Evolutionary conservation across 1,284 basidiomycete genomes (phyloP).

Genomic region (Afroboletus lepidellus): DNA sequence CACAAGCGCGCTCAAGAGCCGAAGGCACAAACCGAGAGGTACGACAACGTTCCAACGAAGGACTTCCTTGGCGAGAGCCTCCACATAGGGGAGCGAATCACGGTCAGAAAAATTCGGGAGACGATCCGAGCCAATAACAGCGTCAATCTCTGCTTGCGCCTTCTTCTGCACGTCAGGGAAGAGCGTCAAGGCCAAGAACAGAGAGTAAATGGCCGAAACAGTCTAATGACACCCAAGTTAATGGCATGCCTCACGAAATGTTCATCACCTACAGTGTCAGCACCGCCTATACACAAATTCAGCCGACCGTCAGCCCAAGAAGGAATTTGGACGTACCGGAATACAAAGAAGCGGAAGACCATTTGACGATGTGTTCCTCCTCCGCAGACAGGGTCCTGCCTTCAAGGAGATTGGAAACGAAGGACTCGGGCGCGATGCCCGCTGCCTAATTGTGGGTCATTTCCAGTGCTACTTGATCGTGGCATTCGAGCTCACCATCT

Average conservation of each 20-base stretch:
- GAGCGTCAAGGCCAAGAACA: slow-evolving; percentile 39
- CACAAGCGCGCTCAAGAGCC: slow-evolving; percentile 1
- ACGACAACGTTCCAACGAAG: slow-evolving; percentile 59
- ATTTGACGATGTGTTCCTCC: slow-evolving; percentile 56
- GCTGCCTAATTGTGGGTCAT: slow-evolving; percentile 39
- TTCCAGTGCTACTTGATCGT: not conserved
- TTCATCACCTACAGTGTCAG: slow-evolving; percentile 42
- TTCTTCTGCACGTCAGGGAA: slow-evolving; percentile 39
- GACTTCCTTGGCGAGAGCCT: slow-evolving; percentile 61
- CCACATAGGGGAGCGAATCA: slow-evolving; percentile 55
- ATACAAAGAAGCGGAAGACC: slow-evolving; percentile 60
- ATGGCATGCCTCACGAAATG: slow-evolving; percentile 26
- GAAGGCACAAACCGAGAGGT: slow-evolving; percentile 43
- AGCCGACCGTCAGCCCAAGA: not conserved
- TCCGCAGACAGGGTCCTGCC: slow-evolving; percentile 43
- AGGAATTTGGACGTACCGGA: slow-evolving; percentile 40
- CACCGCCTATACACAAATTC: slow-evolving; percentile 34
- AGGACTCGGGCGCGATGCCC: slow-evolving; percentile 51
- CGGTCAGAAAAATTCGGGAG: slow-evolving; percentile 63
- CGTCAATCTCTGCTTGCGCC: slow-evolving; percentile 64
- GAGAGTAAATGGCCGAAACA: slow-evolving; percentile 40
- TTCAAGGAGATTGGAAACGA: slow-evolving; percentile 51
- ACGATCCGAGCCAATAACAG: slow-evolving; percentile 56
- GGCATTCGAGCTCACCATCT: slow-evolving; percentile 44
- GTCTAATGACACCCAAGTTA: slow-evolving; percentile 32